Evolutionary conservation across 345 rosid species (phyloP), one percentile per base, ranked within the genome.

Genomic region (Citrus australasica): DNA sequence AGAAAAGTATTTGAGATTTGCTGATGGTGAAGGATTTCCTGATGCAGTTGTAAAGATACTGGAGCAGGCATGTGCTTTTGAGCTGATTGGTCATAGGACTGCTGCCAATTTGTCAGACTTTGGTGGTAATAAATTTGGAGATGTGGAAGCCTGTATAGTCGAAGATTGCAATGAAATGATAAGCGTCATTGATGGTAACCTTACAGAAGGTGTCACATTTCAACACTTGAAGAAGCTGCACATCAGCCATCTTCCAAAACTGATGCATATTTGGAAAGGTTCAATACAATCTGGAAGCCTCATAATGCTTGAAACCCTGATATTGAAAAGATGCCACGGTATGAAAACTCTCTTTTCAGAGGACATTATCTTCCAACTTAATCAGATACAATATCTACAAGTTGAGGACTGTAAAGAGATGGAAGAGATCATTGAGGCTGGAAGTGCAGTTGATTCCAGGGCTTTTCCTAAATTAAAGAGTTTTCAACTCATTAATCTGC

Each of bases 21-120:
- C 66, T 25, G 79, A 25, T 21, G 71, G 67, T 37, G 30, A 64
- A 7, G 81, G 60, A 42, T 13, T 17, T 64, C 78, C 77, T 0
- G 27, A 48, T 14, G 64, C 74, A 73, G 80, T 83, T 56, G 63
- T 42, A 27, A 16, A 69, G 70, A 75, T 74, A 21, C 62, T 83
- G 24, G 68, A 64, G 70, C 79, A 83, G 35, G 59, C 85, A 19
- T 76, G 70, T 62, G 65, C 80, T 68, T 74, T 83, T 3, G 86
- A 83, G 68, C 77, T 83, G 60, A 80, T 83, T 33, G 82, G 78
- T 65, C 79, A 80, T 68, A 37, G 17, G 32, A 69, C 56, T 10
- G 70, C 77, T 40, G 6, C 25, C 19, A 48, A 42, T 42, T 77
- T 83, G 55, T 83, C 85, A 68, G 35, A 25, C 6, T 73, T 73